Base-by-base conservation (phyloP, 805 yeast genomes). In the Zygoascus tannicola region DNA sequence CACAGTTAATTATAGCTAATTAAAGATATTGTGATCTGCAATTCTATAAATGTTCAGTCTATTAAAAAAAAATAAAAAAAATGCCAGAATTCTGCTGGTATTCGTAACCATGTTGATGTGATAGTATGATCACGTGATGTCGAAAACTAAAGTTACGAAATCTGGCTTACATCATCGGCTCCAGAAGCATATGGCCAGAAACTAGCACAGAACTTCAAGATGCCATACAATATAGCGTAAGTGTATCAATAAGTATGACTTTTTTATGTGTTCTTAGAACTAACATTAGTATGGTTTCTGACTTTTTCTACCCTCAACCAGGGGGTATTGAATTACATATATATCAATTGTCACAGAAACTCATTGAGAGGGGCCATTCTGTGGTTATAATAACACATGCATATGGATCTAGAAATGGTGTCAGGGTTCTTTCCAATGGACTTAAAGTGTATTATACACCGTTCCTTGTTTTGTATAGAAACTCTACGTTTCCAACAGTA, bases 251-350 rank as follows among this genome's bases (percentile, higher is more conserved):
- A n/a, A n/a, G n/a, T n/a, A n/a, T n/a, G 14, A 26, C 22, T 5
- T 8, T 22, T 7, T 36, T 35, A n/a, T n/a, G n/a, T n/a, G 40
- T 38, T 15, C 30, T 26, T 39, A 20, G n/a, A 26, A 26, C 37
- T 32, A 38, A 22, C 36, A 19, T 21, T 18, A 44, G 54, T 18
- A 88, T 92, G 96, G 85, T 88, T 3, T 84, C 94, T 36, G 99
- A 92, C 64, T 92, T 87, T 69, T 92, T 92, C 75, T 92, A 84
- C 64, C 99, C 99, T 8, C 98, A 92, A 59, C 82, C 97, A 0
- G 99, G 99, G 3, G 99, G 99, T 7, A 94, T 92, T 1, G 99
- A 92, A 61, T 78, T 90, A 49, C 98, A 92, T 59, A 84, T 90
- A 15, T 86, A 85, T 61, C 97, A 92, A 60, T 64, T 92, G 20